These are phyloP conservation scores for Penicillium sp. DNA, from an alignment of 2,329 filamentous ascomycete species.

Conservation along the genomic window DNA sequence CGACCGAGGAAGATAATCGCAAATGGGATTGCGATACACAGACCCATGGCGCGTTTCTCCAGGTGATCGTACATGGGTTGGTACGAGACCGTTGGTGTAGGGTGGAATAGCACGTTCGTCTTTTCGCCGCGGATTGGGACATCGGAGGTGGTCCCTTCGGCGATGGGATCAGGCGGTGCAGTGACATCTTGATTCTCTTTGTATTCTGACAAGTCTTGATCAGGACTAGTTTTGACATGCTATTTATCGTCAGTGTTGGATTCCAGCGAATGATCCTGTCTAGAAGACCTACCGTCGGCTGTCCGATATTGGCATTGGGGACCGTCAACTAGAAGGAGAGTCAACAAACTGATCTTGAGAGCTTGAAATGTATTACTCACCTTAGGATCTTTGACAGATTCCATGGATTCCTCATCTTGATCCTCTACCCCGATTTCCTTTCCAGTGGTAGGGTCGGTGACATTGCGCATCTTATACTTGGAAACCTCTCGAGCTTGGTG, in stretches of 20 bases:
- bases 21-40: conserved; percentile 65
- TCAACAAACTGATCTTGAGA: conserved; percentile 48
- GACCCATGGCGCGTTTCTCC: conserved; percentile 65
- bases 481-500: conserved; percentile 46
- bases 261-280: background rate
- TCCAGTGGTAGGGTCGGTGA: conserved; percentile 84
- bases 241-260: conserved; percentile 21
- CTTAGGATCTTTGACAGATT: conserved; percentile 64
- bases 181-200: conserved; percentile 80
- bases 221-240: conserved; percentile 63
- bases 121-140: conserved; percentile 95
- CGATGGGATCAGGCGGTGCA: conserved; percentile 80
- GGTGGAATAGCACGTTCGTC: conserved; percentile 93
- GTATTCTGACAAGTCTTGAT: conserved; percentile 72
- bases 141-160: conserved; percentile 76
- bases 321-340: conserved; percentile 58
- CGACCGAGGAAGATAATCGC: conserved; percentile 71
- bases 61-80: conserved; percentile 77
- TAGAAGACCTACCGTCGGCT: conserved; percentile 51
- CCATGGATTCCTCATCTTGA: conserved; percentile 63
- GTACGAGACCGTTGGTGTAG: conserved; percentile 82
- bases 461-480: conserved; percentile 49
- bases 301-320: conserved; percentile 82
- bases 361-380: conserved; percentile 41
- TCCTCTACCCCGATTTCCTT: conserved; percentile 81